Evolutionary conservation across 2,329 filamentous ascomycete genomes (phyloP).

Genomic region (Trematosphaeria pertusa): DNA sequence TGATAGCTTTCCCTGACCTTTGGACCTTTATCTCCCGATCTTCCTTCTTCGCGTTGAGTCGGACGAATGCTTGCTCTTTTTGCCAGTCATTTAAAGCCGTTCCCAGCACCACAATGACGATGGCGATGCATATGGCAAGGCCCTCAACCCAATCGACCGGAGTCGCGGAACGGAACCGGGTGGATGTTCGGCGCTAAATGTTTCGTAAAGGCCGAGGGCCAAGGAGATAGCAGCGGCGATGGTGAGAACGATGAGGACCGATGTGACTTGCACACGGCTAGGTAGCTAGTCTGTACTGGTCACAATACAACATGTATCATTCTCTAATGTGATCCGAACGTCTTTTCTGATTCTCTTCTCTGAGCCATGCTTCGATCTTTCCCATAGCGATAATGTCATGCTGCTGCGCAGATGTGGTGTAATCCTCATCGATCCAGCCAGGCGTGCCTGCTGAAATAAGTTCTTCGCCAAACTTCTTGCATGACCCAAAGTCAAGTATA

Average conservation of each 20-base stretch:
- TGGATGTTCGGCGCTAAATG: conserved; percentile 57
- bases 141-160: conserved; percentile 50
- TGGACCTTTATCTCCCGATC: conserved; percentile 51
- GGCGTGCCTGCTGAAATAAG: conserved; percentile 8
- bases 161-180: conserved; percentile 51
- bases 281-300: background rate
- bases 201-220: conserved; percentile 73
- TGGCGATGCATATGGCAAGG: conserved; percentile 44
- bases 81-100: conserved; percentile 46
- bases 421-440: conserved; percentile 13
- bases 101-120: conserved; percentile 45
- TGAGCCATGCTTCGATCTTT: conserved; percentile 11
- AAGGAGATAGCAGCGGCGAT: conserved; percentile 73
- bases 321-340: conserved; percentile 5
- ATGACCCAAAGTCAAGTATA: conserved; percentile 11
- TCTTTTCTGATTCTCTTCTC: background rate
- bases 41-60: conserved; percentile 44
- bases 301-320: conserved; percentile 1
- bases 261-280: too few relatives aligned
- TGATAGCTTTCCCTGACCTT: conserved; percentile 68
- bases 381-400: conserved; percentile 5
- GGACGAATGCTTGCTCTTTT: conserved; percentile 43
- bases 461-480: conserved; percentile 3
- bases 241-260: conserved; percentile 73
- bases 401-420: conserved; percentile 8